These are phyloP conservation scores for Hibiscus trionum DNA, from an alignment of 345 rosid species.

Conservation along the genomic window DNA sequence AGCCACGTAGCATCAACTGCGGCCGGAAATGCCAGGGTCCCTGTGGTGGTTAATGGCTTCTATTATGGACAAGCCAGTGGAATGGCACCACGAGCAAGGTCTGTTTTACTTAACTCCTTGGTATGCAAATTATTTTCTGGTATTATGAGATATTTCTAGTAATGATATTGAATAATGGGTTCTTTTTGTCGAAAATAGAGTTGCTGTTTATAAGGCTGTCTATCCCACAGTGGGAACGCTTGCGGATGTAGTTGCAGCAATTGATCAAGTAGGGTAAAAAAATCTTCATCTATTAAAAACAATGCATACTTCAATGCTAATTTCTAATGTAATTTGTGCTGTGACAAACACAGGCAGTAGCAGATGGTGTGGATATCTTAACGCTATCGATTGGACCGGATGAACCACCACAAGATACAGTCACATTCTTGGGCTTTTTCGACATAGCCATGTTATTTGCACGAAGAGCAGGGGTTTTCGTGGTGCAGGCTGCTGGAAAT, in stretches of 20 bases:
- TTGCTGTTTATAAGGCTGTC: conserved; percentile 79
- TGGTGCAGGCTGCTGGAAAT: conserved; percentile 82
- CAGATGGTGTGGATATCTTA: conserved; percentile 67
- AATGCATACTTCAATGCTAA: conserved; percentile 6
- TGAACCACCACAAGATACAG: conserved; percentile 50
- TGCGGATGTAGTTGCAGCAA: conserved; percentile 78
- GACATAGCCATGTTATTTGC: conserved; percentile 57
- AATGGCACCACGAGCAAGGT: conserved; percentile 89
- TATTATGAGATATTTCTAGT: not conserved
- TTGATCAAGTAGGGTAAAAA: conserved; percentile 55
- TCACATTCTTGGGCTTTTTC: conserved; percentile 51
- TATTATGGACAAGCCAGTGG: conserved; percentile 70
- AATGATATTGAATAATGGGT: not conserved
- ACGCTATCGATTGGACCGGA: conserved; percentile 67
- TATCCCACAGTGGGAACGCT: conserved; percentile 70
- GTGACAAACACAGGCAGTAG: conserved; percentile 34
- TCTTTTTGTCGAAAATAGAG: conserved; percentile 26
- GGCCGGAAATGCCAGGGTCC: conserved; percentile 73
- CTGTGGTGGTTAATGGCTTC: conserved; percentile 64
- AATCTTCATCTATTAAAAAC: not conserved
- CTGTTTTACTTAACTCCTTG: not conserved
- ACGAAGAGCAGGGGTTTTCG: conserved; percentile 67
- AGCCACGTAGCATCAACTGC: conserved; percentile 86
- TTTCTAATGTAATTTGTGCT: not conserved
- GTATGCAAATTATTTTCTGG: not conserved